phyloP scores from a whole-genome alignment of 2,329 filamentous ascomycete species.

The Trichoderma lentiforme region DNA sequence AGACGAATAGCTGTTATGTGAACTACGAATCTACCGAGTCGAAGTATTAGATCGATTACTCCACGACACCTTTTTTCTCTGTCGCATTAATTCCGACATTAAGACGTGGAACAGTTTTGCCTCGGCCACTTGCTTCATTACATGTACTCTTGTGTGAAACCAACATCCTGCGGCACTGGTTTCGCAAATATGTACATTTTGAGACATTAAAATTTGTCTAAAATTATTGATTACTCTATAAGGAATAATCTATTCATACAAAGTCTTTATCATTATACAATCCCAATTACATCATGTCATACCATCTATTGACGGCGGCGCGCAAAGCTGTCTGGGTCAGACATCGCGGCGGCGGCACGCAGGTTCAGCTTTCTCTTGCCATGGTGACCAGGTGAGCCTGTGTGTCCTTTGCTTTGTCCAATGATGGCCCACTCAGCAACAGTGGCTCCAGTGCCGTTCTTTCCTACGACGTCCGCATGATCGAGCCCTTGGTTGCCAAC shows the following conservation, averaged over 20 bases:
- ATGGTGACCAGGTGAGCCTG: not conserved
- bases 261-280: not conserved
- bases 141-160: too few relatives aligned
- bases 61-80: too few relatives aligned
- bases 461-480: constrained; percentile 6
- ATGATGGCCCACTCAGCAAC: constrained; percentile 24
- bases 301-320: not conserved
- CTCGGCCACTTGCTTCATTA: too few relatives aligned
- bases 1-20: not conserved
- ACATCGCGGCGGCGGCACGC: not conserved
- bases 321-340: not conserved
- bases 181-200: too few relatives aligned
- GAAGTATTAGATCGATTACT: not conserved
- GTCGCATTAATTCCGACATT: too few relatives aligned
- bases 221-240: constrained; percentile 2
- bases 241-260: not conserved
- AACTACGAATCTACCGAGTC: not conserved
- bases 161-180: too few relatives aligned
- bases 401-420: not conserved
- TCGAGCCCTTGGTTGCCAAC: constrained; percentile 22
- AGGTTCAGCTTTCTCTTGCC: not conserved
- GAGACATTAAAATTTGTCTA: not conserved
- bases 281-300: not conserved
- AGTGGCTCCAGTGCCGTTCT: constrained; percentile 22
- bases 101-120: too few relatives aligned